A percentile compares a stretch with the other conserved stretches of the same genome.
These are phyloP conservation scores for Populus simonii DNA, from an alignment of 345 rosid species.

Conservation along the genomic window DNA sequence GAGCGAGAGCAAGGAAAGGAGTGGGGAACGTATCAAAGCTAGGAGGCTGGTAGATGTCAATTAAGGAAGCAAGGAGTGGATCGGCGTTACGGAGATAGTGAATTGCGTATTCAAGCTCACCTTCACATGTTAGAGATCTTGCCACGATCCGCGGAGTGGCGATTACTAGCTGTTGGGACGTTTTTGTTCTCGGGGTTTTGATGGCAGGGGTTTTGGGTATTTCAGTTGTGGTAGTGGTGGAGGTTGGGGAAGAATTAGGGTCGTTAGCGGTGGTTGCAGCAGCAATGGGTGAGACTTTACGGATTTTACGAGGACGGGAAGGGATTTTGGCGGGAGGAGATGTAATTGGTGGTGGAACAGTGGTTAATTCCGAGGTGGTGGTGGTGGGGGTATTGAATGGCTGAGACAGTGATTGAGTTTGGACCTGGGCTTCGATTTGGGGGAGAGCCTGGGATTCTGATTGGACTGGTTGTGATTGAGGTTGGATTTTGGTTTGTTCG, in stretches of 20 bases:
- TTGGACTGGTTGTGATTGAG: constrained; percentile 26
- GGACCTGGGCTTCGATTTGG: constrained; percentile 20
- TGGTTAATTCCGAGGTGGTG: constrained; percentile 30
- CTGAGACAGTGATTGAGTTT: constrained; percentile 19
- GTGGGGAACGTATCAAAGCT: constrained; percentile 70
- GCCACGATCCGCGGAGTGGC: constrained; percentile 47
- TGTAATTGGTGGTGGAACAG: constrained; percentile 28
- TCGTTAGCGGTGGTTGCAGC: constrained; percentile 23
- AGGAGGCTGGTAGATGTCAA: constrained; percentile 68
- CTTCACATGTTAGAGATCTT: constrained; percentile 74
- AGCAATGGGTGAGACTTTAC: constrained; percentile 64
- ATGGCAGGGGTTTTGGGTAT: constrained; percentile 25
- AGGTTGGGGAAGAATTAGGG: constrained; percentile 21
- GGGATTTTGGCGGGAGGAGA: constrained; percentile 86
- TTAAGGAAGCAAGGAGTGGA: constrained; percentile 62
- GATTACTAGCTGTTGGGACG: constrained; percentile 36
- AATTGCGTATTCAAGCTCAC: constrained; percentile 78
- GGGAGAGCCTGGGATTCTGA: constrained; percentile 24
- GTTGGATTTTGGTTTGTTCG: constrained; percentile 50
- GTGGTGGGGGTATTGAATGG: constrained; percentile 14
- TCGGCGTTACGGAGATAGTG: constrained; percentile 72
- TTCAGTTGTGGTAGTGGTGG: constrained; percentile 10
- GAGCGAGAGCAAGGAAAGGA: constrained; percentile 81
- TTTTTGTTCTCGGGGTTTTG: constrained; percentile 23
- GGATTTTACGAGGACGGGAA: constrained; percentile 79